Percentiles rank a stretch among this genome's conserved stretches.
phyloP scores from a whole-genome alignment of 148 eudicot genomes.

The Persicaria maculosa region DNA sequence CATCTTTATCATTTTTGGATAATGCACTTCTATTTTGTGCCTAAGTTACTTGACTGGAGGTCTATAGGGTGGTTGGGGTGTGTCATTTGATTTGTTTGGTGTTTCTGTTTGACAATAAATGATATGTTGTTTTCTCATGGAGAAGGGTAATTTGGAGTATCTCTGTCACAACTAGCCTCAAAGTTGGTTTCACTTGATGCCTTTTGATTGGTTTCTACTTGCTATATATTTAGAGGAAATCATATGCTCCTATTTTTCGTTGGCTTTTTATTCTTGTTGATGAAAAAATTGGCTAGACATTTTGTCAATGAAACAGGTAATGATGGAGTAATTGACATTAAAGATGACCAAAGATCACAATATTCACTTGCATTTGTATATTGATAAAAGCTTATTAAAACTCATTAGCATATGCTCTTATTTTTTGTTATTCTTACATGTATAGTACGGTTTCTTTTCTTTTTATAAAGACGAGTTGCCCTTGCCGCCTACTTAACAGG shows the following conservation, averaged over 20 bases:
- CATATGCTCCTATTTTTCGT: neutral
- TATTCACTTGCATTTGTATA: neutral
- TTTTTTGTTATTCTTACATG: neutral
- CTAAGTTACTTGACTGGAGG: neutral
- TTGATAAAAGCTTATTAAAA: neutral
- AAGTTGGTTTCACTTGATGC: neutral
- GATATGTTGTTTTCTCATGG: neutral
- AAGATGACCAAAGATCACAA: neutral
- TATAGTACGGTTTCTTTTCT: neutral
- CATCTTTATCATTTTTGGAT: neutral
- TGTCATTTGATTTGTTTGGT: neutral
- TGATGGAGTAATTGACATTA: neutral
- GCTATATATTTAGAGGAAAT: neutral
- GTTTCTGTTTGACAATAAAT: neutral
- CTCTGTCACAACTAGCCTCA: neutral
- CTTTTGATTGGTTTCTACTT: neutral
- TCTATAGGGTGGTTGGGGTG: neutral
- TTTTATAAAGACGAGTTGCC: neutral
- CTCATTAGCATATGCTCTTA: neutral
- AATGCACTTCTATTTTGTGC: constrained; percentile 3
- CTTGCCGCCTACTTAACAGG: neutral
- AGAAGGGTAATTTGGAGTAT: neutral
- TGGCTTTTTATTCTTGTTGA: neutral
- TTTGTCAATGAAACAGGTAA: neutral
- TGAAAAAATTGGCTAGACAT: neutral